These are phyloP conservation scores for Eucalyptus dawsonii DNA, from an alignment of 345 rosid species.

Conservation along the genomic window DNA sequence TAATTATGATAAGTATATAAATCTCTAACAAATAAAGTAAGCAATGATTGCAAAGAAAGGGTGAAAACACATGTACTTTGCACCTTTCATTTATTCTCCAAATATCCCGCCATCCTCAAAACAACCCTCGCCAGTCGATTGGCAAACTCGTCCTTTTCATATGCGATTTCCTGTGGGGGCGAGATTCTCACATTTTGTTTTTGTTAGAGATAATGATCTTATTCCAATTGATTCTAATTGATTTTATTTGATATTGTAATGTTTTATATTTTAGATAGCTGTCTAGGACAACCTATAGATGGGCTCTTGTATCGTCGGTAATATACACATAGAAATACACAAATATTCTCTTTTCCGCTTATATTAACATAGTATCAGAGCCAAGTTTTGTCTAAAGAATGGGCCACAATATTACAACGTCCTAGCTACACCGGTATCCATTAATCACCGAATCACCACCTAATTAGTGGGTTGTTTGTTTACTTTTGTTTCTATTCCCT, in stretches of 20 bases:
- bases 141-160: not conserved
- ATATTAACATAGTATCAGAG: not conserved
- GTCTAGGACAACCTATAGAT: too few species aligned
- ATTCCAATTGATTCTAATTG: too few species aligned
- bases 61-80: not conserved
- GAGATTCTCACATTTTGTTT: not conserved
- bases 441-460: not conserved
- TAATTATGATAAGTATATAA: not conserved
- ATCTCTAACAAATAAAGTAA: not conserved
- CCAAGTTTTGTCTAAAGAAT: accelerated
- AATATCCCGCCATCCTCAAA: not conserved
- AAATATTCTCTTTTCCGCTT: not conserved
- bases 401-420: accelerated
- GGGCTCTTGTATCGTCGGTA: too few species aligned
- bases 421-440: not conserved
- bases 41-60: not conserved
- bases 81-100: not conserved
- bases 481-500: too few species aligned
- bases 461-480: too few species aligned
- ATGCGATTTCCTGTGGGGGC: not conserved
- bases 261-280: too few species aligned
- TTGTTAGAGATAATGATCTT: too few species aligned
- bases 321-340: not conserved
- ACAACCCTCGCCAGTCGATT: not conserved
- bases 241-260: too few species aligned